Percentiles rank a stretch among this genome's conserved stretches.
These are phyloP conservation scores for Biscogniauxia marginata DNA, from an alignment of 2,329 filamentous ascomycete species.

Conservation along the genomic window DNA sequence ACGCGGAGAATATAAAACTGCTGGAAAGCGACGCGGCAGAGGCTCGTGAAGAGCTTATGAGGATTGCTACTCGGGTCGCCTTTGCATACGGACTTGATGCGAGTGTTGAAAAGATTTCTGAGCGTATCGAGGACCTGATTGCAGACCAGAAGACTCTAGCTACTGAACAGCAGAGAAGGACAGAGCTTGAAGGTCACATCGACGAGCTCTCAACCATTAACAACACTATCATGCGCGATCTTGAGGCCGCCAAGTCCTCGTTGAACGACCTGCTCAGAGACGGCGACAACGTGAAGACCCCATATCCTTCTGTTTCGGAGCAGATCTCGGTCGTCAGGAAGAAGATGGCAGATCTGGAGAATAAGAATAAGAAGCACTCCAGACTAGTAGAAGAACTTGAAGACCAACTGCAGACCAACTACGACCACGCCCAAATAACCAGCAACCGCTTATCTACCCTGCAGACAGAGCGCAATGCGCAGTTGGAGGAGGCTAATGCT, in stretches of 20 bases:
- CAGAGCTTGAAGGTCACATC: conserved; percentile 56
- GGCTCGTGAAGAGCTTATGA: conserved; percentile 65
- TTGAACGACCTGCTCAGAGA: conserved; percentile 55
- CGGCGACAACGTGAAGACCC: conserved; percentile 41
- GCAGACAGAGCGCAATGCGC: conserved; percentile 69
- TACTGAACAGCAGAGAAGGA: conserved; percentile 57
- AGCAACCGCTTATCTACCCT: conserved; percentile 84
- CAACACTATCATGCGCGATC: conserved; percentile 58
- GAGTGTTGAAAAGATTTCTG: conserved; percentile 65
- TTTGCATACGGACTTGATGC: conserved; percentile 60
- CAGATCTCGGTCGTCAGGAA: conserved; percentile 63
- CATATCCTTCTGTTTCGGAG: conserved; percentile 49
- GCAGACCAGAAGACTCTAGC: conserved; percentile 59
- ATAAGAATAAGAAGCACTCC: conserved; percentile 83
- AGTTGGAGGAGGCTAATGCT: conserved; percentile 75
- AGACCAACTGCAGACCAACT: conserved; percentile 92
- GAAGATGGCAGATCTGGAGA: conserved; percentile 61
- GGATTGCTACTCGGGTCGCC: conserved; percentile 62
- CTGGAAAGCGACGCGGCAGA: conserved; percentile 63
- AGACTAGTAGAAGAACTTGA: conserved; percentile 93
- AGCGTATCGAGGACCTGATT: conserved; percentile 57
- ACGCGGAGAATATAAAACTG: conserved; percentile 53
- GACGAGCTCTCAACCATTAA: conserved; percentile 57
- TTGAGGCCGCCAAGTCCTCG: conserved; percentile 58
- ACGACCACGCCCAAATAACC: conserved; percentile 83